phyloP scores from a whole-genome alignment of 1,284 basidiomycete genomes.

The Apiotrichum gamsii region DNA sequence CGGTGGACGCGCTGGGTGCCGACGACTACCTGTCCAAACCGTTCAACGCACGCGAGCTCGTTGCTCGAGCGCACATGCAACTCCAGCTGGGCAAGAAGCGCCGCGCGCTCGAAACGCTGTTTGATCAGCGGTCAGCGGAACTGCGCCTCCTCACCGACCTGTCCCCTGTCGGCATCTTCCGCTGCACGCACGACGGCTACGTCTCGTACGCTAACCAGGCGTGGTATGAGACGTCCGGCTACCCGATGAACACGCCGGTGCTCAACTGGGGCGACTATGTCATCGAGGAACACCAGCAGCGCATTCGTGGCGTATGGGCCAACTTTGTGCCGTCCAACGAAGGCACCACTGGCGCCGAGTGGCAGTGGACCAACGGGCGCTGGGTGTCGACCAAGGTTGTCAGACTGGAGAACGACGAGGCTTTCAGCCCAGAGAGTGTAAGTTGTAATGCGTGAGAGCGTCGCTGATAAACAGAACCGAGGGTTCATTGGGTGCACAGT shows the following conservation, averaged over 20 bases:
- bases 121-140: slow-evolving; percentile 40
- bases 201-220: slow-evolving; percentile 33
- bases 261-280: slow-evolving; percentile 34
- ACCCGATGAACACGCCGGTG: slow-evolving; percentile 17
- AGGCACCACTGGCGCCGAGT: slow-evolving; percentile 18
- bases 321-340: slow-evolving; percentile 9
- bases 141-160: slow-evolving; percentile 37
- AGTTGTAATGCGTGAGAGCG: too few relatives aligned
- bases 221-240: slow-evolving; percentile 36
- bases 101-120: slow-evolving; percentile 33
- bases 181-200: slow-evolving; percentile 30
- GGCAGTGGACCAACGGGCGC: slow-evolving; percentile 28
- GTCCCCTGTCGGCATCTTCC: slow-evolving; percentile 43
- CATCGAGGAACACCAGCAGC: slow-evolving; percentile 13
- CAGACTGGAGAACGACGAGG: slow-evolving; percentile 28
- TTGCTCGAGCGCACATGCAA: slow-evolving; percentile 46
- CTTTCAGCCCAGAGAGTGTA: slow-evolving; percentile 16
- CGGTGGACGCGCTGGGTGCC: slow-evolving; percentile 28
- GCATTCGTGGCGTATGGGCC: slow-evolving; percentile 23
- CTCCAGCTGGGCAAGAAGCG: slow-evolving; percentile 41
- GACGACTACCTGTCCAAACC: slow-evolving; percentile 46
- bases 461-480: too few relatives aligned
- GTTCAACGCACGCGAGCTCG: slow-evolving; percentile 45
- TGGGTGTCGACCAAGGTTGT: slow-evolving; percentile 30
- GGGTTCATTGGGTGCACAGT: slow-evolving; percentile 35